Conservation (phyloP, 2,329 filamentous ascomycete genomes). For the Diplodia sapinea region DNA sequence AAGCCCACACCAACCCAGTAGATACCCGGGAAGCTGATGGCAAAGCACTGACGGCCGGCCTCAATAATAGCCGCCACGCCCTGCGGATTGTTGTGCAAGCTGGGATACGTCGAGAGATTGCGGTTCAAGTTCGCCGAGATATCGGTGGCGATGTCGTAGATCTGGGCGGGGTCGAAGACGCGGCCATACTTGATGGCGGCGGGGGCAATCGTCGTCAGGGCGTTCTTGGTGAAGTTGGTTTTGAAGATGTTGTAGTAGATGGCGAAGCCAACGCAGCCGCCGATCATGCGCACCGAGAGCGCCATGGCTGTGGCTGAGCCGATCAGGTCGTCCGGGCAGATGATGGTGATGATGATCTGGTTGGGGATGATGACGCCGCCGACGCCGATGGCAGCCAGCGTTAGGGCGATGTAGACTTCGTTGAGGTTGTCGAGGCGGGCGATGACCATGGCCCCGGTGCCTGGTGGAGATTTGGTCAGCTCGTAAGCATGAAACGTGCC, state of each 20-base stretch:
- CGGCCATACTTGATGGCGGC: slow-evolving; percentile 36
- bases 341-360: slow-evolving; percentile 71
- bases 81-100: slow-evolving; percentile 56
- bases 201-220: slow-evolving; percentile 38
- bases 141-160: slow-evolving; percentile 50
- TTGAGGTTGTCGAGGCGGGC: slow-evolving; percentile 60
- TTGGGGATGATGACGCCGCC: slow-evolving; percentile 72
- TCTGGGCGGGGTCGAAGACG: slow-evolving; percentile 52
- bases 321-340: slow-evolving; percentile 73
- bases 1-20: slow-evolving; percentile 69
- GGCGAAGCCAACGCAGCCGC: slow-evolving; percentile 69
- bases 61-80: slow-evolving; percentile 51
- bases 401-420: slow-evolving; percentile 63
- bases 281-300: slow-evolving; percentile 71
- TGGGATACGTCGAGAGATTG: slow-evolving; percentile 53
- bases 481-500: no score
- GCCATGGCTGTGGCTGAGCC: slow-evolving; percentile 72
- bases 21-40: slow-evolving; percentile 65
- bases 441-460: slow-evolving; percentile 61
- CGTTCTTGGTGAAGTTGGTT: slow-evolving; percentile 37
- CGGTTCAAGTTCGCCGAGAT: slow-evolving; percentile 55
- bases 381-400: slow-evolving; percentile 67
- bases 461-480: slow-evolving; percentile 37
- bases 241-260: slow-evolving; percentile 49
- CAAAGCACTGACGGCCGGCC: slow-evolving; percentile 63